Percentiles rank a stretch among this genome's conserved stretches.
Evolutionary conservation across 139 green algal species (phyloP).

Genomic region (Monoraphidium neglectum): DNA sequence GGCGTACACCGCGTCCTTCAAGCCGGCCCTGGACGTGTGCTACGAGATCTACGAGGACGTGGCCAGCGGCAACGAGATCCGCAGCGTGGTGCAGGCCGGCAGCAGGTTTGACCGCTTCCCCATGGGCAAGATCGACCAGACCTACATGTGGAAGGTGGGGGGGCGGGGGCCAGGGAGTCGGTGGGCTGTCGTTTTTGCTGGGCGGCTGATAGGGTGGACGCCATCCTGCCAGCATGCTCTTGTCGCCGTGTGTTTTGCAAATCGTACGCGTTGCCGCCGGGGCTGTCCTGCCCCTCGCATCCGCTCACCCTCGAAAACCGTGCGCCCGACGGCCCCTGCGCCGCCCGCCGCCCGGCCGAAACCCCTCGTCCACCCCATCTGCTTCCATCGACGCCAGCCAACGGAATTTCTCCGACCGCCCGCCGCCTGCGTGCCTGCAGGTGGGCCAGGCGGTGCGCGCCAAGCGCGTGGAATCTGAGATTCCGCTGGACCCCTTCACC

Average conservation of each 20-base stretch:
- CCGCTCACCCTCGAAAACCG: too few species aligned
- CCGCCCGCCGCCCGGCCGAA: not conserved
- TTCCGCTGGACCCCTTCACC: constrained; percentile 98
- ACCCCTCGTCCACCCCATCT: not conserved
- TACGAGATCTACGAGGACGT: constrained; percentile 99
- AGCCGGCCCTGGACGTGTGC: constrained; percentile 97
- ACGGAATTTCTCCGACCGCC: not conserved
- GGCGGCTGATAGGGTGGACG: too few species aligned
- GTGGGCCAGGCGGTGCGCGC: constrained; percentile 89
- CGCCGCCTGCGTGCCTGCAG: constrained; percentile 34
- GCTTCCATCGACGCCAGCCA: too few species aligned
- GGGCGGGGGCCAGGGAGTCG: not conserved
- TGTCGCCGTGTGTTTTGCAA: too few species aligned
- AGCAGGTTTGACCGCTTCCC: constrained; percentile 94
- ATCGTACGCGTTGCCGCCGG: too few species aligned
- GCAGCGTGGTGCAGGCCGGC: constrained; percentile 92
- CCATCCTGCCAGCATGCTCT: too few species aligned
- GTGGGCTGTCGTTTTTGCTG: too few species aligned
- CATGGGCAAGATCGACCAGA: constrained; percentile 99
- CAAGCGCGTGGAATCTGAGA: constrained; percentile 81
- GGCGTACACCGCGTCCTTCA: constrained; percentile 90
- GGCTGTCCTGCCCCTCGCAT: too few species aligned
- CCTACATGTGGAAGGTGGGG: constrained; percentile 97
- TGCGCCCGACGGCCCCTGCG: too few species aligned
- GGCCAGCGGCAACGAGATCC: constrained; percentile 98